These are phyloP conservation scores for Xerocomus brunneocitrinus DNA, from an alignment of 768 basidiomycete species.

Conservation along the genomic window DNA sequence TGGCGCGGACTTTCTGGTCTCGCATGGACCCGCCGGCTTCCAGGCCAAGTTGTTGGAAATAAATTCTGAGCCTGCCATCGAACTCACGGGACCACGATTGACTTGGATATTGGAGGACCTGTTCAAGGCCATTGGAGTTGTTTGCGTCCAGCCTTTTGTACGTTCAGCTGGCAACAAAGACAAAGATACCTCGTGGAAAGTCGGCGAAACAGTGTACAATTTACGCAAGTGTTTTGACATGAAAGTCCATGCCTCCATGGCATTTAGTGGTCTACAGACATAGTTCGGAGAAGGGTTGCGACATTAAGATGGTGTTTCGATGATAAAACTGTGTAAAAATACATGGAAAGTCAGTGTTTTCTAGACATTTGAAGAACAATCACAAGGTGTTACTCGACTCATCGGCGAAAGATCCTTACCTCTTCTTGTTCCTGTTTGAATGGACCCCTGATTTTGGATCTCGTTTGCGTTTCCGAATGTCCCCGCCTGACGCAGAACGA, in stretches of 20 bases:
- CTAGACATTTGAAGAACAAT: slow-evolving; percentile 3
- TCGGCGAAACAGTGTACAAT: slow-evolving; percentile 49
- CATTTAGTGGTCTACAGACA: slow-evolving; percentile 3
- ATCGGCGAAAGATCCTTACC: neutral
- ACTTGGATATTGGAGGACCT: slow-evolving; percentile 78
- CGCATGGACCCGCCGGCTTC: slow-evolving; percentile 38
- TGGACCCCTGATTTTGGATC: neutral
- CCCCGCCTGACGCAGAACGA: neutral
- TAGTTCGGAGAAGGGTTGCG: neutral
- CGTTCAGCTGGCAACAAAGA: slow-evolving; percentile 2
- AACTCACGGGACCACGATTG: slow-evolving; percentile 81
- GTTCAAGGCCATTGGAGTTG: slow-evolving; percentile 64
- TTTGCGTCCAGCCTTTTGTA: slow-evolving; percentile 65
- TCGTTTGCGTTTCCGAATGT: slow-evolving; percentile 15
- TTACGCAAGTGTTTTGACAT: slow-evolving; percentile 68
- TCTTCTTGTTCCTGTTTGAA: slow-evolving; percentile 10
- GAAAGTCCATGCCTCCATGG: slow-evolving; percentile 36
- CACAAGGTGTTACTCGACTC: neutral
- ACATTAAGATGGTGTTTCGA: neutral
- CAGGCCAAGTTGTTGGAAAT: slow-evolving; percentile 81
- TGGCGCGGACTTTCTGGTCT: slow-evolving; percentile 88
- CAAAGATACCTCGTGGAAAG: slow-evolving; percentile 35
- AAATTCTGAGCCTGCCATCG: slow-evolving; percentile 95
- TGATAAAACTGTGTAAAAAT: neutral
- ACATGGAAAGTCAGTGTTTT: slow-evolving; percentile 6